Conservation (phyloP, 495 filamentous ascomycete species). For the Aspergillus indologenus region DNA sequence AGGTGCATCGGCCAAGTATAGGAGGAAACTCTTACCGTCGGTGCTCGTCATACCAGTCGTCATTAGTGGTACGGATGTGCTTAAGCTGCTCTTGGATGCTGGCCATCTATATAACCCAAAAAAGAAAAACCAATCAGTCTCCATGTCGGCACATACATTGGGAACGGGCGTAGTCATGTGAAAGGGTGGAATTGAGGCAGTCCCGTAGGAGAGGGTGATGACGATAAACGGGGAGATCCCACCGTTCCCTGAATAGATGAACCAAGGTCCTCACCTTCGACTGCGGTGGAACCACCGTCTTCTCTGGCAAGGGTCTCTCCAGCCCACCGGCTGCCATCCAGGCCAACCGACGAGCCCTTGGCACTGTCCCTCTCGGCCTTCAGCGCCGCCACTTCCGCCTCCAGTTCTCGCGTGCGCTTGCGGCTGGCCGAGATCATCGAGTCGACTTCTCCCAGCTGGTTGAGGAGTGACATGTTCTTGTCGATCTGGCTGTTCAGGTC, state of each 20-base stretch:
- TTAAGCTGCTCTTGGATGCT: constrained; percentile 54
- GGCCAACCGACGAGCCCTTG: constrained; percentile 26
- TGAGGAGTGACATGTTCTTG: constrained; percentile 49
- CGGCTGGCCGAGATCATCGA: constrained; percentile 37
- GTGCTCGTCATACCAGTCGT: constrained; percentile 48
- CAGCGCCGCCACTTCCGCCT: constrained; percentile 43
- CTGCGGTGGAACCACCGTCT: constrained; percentile 37
- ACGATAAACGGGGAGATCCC: constrained; percentile 45
- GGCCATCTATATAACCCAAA: constrained; percentile 36
- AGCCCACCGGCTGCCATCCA: constrained; percentile 45
- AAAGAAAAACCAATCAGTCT: constrained; percentile 22
- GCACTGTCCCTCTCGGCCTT: constrained; percentile 28
- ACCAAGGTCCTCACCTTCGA: constrained; percentile 54
- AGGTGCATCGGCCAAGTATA: neutral
- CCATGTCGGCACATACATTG: constrained; percentile 3
- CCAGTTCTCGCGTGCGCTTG: constrained; percentile 44
- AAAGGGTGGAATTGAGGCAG: constrained; percentile 37
- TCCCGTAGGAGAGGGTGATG: constrained; percentile 27
- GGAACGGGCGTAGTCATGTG: constrained; percentile 28
- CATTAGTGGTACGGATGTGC: constrained; percentile 43
- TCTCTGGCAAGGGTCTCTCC: constrained; percentile 25
- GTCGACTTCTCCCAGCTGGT: constrained; percentile 43
- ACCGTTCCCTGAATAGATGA: constrained; percentile 55
- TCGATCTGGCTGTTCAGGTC: constrained; percentile 46
- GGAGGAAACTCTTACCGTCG: constrained; percentile 33